These are phyloP conservation scores for Fusarium sp. DNA, from an alignment of 2,329 filamentous ascomycete species.

Conservation along the genomic window DNA sequence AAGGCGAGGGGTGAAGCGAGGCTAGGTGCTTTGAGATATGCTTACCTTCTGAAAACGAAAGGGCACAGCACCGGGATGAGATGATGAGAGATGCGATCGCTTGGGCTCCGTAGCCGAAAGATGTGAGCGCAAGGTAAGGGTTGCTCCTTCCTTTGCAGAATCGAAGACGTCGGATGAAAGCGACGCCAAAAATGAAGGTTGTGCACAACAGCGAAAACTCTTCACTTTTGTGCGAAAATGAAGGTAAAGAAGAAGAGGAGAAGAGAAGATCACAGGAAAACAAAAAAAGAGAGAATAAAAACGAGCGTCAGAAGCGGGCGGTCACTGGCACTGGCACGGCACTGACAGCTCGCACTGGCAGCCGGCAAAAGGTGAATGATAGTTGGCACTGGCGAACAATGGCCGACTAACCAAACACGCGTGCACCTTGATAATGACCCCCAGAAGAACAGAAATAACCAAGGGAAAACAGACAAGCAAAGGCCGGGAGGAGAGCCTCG, in stretches of 20 bases:
- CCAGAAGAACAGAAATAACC: neutral
- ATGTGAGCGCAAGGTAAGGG: neutral
- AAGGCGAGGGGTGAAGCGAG: neutral
- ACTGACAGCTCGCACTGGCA: constrained; percentile 11
- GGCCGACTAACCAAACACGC: neutral
- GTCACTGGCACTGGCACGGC: constrained; percentile 8
- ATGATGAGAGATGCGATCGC: neutral
- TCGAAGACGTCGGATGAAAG: neutral
- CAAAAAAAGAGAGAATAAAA: neutral
- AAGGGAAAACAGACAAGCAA: neutral
- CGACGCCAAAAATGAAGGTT: neutral
- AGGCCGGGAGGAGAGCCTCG: neutral
- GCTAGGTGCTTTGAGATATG: neutral
- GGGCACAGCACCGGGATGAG: neutral
- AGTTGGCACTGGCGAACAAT: constrained; percentile 10
- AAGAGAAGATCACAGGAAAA: neutral
- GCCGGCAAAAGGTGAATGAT: constrained; percentile 13
- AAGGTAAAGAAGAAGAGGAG: neutral
- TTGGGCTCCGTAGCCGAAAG: neutral
- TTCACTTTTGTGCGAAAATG: constrained; percentile 2
- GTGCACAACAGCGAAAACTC: neutral
- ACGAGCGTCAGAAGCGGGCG: neutral
- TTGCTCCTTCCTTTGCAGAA: constrained; percentile 20
- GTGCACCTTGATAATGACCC: neutral
- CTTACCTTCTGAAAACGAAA: constrained; percentile 25